Evolutionary conservation across 495 filamentous ascomycete genomes (phyloP), one percentile per base, ranked within the genome.

Genomic region (Neurospora sp.): DNA sequence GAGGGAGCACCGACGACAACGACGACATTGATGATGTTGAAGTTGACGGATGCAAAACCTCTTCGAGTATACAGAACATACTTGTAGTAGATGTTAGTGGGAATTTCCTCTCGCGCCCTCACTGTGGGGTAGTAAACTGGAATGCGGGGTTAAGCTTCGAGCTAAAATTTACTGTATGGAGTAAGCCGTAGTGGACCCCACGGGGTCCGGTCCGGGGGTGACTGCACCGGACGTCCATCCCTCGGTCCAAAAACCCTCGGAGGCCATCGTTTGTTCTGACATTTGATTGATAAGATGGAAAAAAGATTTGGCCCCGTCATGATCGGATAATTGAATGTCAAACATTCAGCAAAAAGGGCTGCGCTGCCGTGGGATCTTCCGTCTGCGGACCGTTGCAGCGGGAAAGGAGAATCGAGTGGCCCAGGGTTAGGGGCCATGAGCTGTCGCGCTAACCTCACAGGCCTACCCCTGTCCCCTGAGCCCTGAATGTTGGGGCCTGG

Each of bases 401-500:
- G 53, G 53, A 65, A 35, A 65, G 27, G 27, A 65, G 16, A 35
- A 37, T 65, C 6, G 53, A 7, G 18, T 12, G 20, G 46, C 46
- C 46, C 20, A 65, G 53, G 53, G 53, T 65, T 65, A 65, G 53
- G 53, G 53, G 27, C 27, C 53, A 65, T 35, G 53, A 7, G 20
- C 11, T 22, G 6, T 12, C 4, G 39, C 18, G 40, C 40, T 41
- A 46, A 40, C 18, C 18, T n/a, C 4, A 1, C 20, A 22, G 46
- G 46, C 20, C 46, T 53, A 20, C 46, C 12, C 10, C 20, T 53
- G 46, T 20, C 22, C 53, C 22, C 53, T 61, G 12, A 35, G 53
- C 53, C 27, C 53, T 61, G 53, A 27, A 35, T 74, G 74, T 74
- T 39, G 35, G 68, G 71, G 22, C 27, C 53, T 65, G 53, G 3